phyloP scores from a whole-genome alignment of 106 monocot genomes.

The Xerophyta viscosa region DNA sequence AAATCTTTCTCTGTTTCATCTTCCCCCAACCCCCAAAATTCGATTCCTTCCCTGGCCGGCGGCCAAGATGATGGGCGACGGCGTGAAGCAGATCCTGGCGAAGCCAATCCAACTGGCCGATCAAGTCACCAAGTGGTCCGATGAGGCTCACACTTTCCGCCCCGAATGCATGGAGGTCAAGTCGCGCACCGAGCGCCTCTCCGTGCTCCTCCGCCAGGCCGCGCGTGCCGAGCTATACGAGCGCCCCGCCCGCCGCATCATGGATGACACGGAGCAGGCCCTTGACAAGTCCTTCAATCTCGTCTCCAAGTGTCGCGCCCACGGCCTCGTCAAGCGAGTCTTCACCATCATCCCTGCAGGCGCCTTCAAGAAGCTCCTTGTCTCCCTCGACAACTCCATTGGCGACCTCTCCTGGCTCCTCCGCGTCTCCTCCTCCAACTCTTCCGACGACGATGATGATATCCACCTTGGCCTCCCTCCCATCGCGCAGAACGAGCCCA shows the following conservation, averaged over 20 bases:
- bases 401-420: constrained; percentile 87
- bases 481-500: constrained; percentile 95
- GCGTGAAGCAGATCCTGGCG: constrained; percentile 64
- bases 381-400: constrained; percentile 66
- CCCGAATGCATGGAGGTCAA: constrained; percentile 64
- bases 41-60: too few relatives aligned
- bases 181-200: constrained; percentile 48
- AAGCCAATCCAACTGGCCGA: constrained; percentile 75
- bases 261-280: constrained; percentile 65
- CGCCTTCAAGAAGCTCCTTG: constrained; percentile 56
- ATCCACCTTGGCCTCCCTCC: constrained; percentile 86
- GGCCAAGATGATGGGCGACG: constrained; percentile 76
- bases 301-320: constrained; percentile 49
- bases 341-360: constrained; percentile 68
- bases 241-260: constrained; percentile 79
- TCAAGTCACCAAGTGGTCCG: constrained; percentile 52
- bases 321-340: constrained; percentile 50
- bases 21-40: too few relatives aligned
- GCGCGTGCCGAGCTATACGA: constrained; percentile 76
- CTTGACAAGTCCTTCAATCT: constrained; percentile 64
- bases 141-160: constrained; percentile 33
- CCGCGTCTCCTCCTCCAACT: constrained; percentile 51
- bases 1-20: too few relatives aligned
- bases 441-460: constrained; percentile 27
- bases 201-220: constrained; percentile 65